Base-by-base conservation (phyloP, 179 eudicot genomes). In the Monotropa hypopitys region DNA sequence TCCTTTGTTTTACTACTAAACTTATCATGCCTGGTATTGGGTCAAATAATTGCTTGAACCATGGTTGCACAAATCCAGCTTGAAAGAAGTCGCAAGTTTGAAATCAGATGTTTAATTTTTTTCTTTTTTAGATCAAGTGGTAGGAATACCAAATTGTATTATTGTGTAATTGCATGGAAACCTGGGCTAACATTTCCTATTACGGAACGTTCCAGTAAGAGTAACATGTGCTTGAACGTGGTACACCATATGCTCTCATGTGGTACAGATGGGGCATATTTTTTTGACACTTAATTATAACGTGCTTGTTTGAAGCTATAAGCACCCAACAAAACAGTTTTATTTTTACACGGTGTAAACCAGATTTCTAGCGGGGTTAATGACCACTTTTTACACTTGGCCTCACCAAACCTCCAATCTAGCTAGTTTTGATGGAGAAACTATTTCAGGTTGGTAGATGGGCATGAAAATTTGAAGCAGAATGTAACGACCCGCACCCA, bases 41-140 rank as follows among this genome's bases (percentile, higher is more conserved):
- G 23, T 57, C 63, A 74, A 20, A 12, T 46, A 74, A 74, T 56
- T 57, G 32, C 38, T 57, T 54, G 66, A 32, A 77, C 59, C 47
- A 20, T 57, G 51, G 53, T 54, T 71, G 56, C 61, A 57, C 76
- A 57, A 28, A 46, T 53, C 53, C 62, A 32, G 32, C 20, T 46
- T 56, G 50, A 69, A 49, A 76, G 63, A 76, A 21, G 20, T 32
- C 43, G 32, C 71, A 35, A 56, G 38, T 59, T 53, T 26, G 45
- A 78, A 57, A 59, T 70, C 49, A 23, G 76, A 63, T 57, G 38
- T 47, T 47, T 68, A 15, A 21, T 26, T 33, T 40, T 30, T 7
- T 20, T 47, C 28, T 65, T 51, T 35, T 62, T 63, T 38, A 49
- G 49, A 42, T 43, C 23, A 23, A 40, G 23, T 63, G 16, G 45